Conservation (phyloP, 73 alveolate genomes). For the Paramecium biaurelia region DNA sequence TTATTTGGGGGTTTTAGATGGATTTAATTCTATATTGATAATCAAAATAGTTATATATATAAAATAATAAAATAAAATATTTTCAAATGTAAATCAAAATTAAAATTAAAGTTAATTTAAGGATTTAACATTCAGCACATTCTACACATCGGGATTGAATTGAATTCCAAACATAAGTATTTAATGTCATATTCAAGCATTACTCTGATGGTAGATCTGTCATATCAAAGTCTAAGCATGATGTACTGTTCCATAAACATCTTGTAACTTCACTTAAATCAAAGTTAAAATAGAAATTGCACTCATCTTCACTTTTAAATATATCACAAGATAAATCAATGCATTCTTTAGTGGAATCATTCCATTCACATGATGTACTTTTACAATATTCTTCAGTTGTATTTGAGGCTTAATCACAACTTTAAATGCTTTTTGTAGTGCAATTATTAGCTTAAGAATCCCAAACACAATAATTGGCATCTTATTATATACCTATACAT, state of each 20-base stretch:
- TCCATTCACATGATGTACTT: background rate
- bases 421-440: background rate
- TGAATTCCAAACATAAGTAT: slow-evolving; percentile 1
- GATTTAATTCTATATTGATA: background rate
- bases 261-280: background rate
- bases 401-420: background rate
- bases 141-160: background rate
- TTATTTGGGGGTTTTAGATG: background rate
- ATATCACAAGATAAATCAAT: background rate
- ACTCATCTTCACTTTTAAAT: background rate
- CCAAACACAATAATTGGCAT: background rate
- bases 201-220: background rate
- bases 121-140: background rate
- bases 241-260: background rate
- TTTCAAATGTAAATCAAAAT: background rate
- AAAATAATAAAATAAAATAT: no score
- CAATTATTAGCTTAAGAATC: background rate
- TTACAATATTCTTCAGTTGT: background rate
- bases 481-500: background rate
- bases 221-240: background rate
- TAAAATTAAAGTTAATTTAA: background rate
- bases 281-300: background rate
- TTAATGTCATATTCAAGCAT: background rate
- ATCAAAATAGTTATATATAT: no score
- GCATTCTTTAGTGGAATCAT: background rate